Evolutionary conservation across 768 basidiomycete species (phyloP).

Genomic region (Hypholoma fasciculare): DNA sequence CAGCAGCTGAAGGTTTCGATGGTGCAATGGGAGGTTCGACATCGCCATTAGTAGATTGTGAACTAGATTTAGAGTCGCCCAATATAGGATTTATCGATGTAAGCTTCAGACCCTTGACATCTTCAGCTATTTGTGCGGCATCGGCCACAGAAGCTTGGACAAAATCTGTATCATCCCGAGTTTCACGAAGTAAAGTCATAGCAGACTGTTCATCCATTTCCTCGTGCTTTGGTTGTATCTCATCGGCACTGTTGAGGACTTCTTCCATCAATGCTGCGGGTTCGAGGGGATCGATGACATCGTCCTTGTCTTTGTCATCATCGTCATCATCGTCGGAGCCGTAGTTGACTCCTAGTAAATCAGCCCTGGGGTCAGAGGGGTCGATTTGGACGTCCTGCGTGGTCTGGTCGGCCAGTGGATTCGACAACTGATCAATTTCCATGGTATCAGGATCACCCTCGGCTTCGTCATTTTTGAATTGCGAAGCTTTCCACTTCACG

Average conservation of each 20-base stretch:
- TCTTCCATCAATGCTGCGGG: slow-evolving; percentile 56
- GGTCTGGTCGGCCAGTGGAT: slow-evolving; percentile 4
- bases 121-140: slow-evolving; percentile 8
- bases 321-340: slow-evolving; percentile 61
- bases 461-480: slow-evolving; percentile 36
- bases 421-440: slow-evolving; percentile 25
- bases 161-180: slow-evolving; percentile 2
- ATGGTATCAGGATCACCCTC: slow-evolving; percentile 28
- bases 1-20: slow-evolving; percentile 42
- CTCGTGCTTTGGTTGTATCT: slow-evolving; percentile 34
- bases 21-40: slow-evolving; percentile 28
- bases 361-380: slow-evolving; percentile 15
- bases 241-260: slow-evolving; percentile 42
- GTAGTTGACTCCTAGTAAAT: slow-evolving; percentile 48
- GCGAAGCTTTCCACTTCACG: slow-evolving; percentile 60
- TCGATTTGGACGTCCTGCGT: neutral
- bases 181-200: slow-evolving; percentile 19
- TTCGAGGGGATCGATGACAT: slow-evolving; percentile 61
- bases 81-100: slow-evolving; percentile 59
- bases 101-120: slow-evolving; percentile 46
- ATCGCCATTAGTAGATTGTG: slow-evolving; percentile 38
- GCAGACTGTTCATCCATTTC: slow-evolving; percentile 58
- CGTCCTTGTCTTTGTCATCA: slow-evolving; percentile 52
- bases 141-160: neutral
- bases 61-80: slow-evolving; percentile 38